Percentiles rank a stretch among this genome's conserved stretches.
Conservation (phyloP, 2,329 filamentous ascomycete species). For the Bimuria novae-zelandiae region DNA sequence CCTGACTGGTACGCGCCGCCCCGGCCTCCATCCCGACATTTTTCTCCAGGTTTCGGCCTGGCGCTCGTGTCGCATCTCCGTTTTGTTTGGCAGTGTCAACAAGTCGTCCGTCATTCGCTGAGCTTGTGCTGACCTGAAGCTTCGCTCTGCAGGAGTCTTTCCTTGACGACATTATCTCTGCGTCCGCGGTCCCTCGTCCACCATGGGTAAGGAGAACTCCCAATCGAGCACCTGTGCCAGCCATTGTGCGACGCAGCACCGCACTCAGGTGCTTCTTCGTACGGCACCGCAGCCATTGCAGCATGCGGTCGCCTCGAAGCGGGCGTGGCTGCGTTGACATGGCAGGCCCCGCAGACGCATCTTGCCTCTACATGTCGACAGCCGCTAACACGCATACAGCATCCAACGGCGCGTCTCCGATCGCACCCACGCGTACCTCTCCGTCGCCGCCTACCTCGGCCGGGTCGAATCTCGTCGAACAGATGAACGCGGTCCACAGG, state of each 20-base stretch:
- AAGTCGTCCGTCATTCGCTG: conserved; percentile 18
- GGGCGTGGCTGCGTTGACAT: conserved; percentile 14
- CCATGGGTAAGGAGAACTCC: conserved; percentile 44
- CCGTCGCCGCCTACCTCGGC: conserved; percentile 53
- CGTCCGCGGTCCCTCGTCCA: conserved; percentile 35
- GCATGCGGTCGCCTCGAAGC: conserved; percentile 17
- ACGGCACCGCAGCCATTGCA: conserved; percentile 14
- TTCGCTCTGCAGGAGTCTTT: conserved; percentile 37
- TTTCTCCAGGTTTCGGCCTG: conserved; percentile 38
- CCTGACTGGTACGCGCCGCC: conserved; percentile 42
- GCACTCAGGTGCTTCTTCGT: conserved; percentile 11
- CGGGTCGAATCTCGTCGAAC: conserved; percentile 62
- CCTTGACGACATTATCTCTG: conserved; percentile 36
- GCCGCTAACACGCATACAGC: conserved; percentile 44
- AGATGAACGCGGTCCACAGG: conserved; percentile 61
- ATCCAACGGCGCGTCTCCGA: conserved; percentile 52
- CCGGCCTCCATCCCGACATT: conserved; percentile 32
- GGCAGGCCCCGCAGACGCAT: conserved; percentile 5
- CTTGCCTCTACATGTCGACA: conserved; percentile 17
- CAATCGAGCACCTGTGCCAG: conserved; percentile 9
- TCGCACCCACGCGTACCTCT: conserved; percentile 52
- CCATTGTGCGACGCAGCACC: conserved; percentile 18
- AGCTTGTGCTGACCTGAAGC: conserved; percentile 27
- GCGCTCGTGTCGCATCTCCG: conserved; percentile 38
- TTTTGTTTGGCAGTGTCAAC: conserved; percentile 33